Evolutionary conservation across 2,329 filamentous ascomycete species (phyloP), one percentile per base, ranked within the genome.

Genomic region (Colletotrichum sp.): DNA sequence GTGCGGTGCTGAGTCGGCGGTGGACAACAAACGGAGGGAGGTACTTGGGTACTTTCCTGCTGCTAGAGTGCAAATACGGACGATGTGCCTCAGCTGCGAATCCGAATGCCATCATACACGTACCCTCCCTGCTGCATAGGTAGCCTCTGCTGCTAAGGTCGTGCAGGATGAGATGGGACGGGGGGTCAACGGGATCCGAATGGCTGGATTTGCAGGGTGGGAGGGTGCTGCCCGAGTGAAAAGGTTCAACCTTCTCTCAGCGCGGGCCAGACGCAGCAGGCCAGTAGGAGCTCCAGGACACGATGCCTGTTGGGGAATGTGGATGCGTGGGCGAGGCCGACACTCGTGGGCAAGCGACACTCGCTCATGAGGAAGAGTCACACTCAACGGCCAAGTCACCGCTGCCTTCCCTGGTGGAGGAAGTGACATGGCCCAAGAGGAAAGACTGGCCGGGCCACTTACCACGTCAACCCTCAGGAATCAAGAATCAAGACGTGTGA

Each of bases 241-340:
- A 59, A 59, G 55, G 55, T 30, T 27, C 44, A 48, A 48, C 44
- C 44, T 48, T 48, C n/a, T 13, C 44, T 22, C 34, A 65, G n/a
- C 52, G 25, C n/a, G n/a, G 63, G 27, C 39, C n/a, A 48, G 44
- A 48, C 44, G 6, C 44, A 48, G 44, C 44, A 48, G 44, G 44
- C 16, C 61, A 44, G 61, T 22, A 25, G 48, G 22, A 61, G 28
- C 28, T 48, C 44, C 2, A 22, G 44, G 44, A 22, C 30, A 67
- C 55, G 72, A 74, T 64, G 64, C 73, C 57, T 64, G 19, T 73
- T 75, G 57, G 64, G 73, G 73, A 72, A 75, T 75, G 73, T 73
- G 73, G 73, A 73, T 75, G 73, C 73, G 69, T 72, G 73, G 64
- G 30, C 69, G 39, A 64, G 27, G 72, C 25, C 55, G 55, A 52